Base-by-base conservation (phyloP, 352 stramenopile species). In the Globisporangium polare region DNA sequence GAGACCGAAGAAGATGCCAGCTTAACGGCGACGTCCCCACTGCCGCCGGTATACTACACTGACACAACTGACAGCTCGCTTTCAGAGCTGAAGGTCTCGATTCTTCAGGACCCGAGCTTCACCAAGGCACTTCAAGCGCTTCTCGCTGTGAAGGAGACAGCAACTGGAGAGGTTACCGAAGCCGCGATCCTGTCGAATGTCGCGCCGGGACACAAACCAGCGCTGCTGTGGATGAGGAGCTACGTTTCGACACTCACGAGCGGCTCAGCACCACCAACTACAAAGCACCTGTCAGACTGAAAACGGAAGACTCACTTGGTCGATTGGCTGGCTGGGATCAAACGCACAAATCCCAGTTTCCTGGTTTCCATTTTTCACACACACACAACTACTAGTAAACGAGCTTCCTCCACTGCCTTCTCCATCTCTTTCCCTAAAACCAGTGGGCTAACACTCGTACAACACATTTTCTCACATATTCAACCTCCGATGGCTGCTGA, bases 51-150 rank as follows among this genome's bases (percentile, higher is more conserved):
- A 4, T 80, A 79, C 35, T 20, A 5, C 33, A 15, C 33, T 43
- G 45, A 33, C 10, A 18, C 7, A 33, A 15, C 33, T 43, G 45
- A 33, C 10, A 18, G 20, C 20, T 54, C 24, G 5, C 51, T 63
- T 58, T 37, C 37, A 13, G 17, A 55, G 3, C 54, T 84, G 2
- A 60, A 49, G 0, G 52, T 74, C 3, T 46, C 61, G 10, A 43
- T 76, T 9, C 61, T 90, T 5, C 66, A 90, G 60, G 62, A 81
- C 10, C 53, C 67, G 17, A 31, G 29, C 0, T 90, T 90, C 58
- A 73, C 71, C 29, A 60, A 26, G 0, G 69, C 77, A 29, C 68
- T 90, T 26, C 54, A 68, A 10, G 65, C 68, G 12, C 54, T 65
- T 0, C 53, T 82, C 37, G 50, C 58, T 63, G 47, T 47, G 37